Base-by-base conservation (phyloP, 23 red algal genomes). In the Gracilariopsis chorda region DNA sequence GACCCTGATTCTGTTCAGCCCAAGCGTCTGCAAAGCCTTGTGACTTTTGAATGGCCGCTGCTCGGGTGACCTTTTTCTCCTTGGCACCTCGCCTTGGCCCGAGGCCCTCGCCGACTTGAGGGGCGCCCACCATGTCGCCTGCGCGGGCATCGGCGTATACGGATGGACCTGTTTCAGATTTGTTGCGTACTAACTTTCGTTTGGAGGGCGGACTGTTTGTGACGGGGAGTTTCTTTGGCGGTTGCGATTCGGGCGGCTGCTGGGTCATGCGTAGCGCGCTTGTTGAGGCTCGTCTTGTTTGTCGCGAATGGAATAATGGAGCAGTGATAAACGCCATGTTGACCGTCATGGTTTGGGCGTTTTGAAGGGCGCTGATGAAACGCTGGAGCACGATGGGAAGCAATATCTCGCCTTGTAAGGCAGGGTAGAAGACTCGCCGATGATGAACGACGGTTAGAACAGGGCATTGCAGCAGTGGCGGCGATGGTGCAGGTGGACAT, bases 21-120 rank as follows among this genome's bases (percentile, higher is more conserved):
- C 82, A 87, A 23, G 82, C 82, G 65, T 87, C 82, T 14, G 82
- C 82, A 87, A 87, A 87, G 62, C 62, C 57, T 42, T 87, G 35
- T 23, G 52, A 64, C 64, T 87, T 87, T 87, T 87, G 82, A 10
- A 87, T 72, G 12, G 82, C 82, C 11, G 82, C 82, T 3, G 82
- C 82, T 1, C 60, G 61, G 14, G 82, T 87, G 3, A 87, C 82
- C 65, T 87, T 87, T 62, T 87, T 87, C 4, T 72, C 82, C 0
- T 39, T 28, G 8, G 16, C 16, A 8, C 82, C 82, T 3, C 82
- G 82, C 19, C 82, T 59, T 14, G 82, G 82, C 3, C 82, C 82
- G 30, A 87, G 29, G 2, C 82, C 82, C 7, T 40, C 16, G 25
- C 82, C 82, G 11, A 87, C 82, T 63, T 67, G 60, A 0, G 82